Evolutionary conservation across 768 basidiomycete species (phyloP), one percentile per base, ranked within the genome.

Genomic region (Dentipellis sp.): DNA sequence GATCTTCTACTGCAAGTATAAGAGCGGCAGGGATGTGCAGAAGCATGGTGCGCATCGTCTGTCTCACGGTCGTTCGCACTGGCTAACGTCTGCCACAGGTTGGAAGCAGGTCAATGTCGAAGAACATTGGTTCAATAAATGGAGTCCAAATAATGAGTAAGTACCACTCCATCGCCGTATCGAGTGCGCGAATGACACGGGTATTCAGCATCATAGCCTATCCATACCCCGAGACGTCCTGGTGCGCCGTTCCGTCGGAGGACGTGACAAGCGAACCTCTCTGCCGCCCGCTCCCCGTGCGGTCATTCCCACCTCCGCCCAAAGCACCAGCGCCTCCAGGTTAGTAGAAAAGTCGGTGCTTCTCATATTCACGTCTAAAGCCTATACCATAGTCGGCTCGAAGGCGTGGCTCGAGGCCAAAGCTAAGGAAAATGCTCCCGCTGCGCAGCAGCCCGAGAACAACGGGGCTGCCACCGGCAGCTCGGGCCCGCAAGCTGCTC

Each of bases 21-120:
- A 55, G 58, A 69, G 70, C 0, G 73, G 69, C 5, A 67, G 77
- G 23, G 62, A 67, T 35, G 75, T 79, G 5, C 70, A 78, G 67
- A 78, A 77, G 59, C 58, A 69, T 36, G 77, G 77, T 77, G 42
- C 45, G 75, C n/a, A 16, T 5, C 35, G 19, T 37, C 17, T 6
- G 23, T 38, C 22, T 5, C 3, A 17, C 14, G 6, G 14, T 38
- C 29, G 10, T 16, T 12, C 16, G 4, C 10, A n/a, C 8, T 39
- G 21, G 54, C 37, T 10, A n/a, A 17, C 19, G 7, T 1, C 16
- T 36, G 6, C n/a, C 46, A 37, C 50, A 78, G 77, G 77, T 7
- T 78, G 77, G 77, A 79, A 77, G 61, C 70, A 74, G 10, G 68
- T 78, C 17, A 66, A 72, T 35, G 67, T 78, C 1, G 59, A 71